Percentiles rank a stretch among this genome's conserved stretches.
These are phyloP conservation scores for Combretum micranthum DNA, from an alignment of 345 rosid species.

Conservation along the genomic window DNA sequence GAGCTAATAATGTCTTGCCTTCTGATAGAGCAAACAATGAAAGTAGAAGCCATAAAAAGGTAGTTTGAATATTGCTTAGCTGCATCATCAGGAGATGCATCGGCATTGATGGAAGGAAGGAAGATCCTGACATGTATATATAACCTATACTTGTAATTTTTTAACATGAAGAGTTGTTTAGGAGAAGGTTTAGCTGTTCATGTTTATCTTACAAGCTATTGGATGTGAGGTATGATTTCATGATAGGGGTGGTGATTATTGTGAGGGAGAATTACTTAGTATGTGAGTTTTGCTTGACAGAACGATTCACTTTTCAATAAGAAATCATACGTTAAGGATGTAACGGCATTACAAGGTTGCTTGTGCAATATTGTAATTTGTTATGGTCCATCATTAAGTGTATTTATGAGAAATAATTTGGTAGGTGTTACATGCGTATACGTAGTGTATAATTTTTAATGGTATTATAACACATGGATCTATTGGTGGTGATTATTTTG, in stretches of 20 bases:
- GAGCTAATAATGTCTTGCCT: background rate
- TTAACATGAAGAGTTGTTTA: background rate
- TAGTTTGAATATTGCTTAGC: conserved; percentile 6
- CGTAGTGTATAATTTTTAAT: too few species aligned
- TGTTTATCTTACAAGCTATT: too few species aligned
- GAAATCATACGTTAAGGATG: background rate
- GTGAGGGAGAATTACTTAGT: background rate
- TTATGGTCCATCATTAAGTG: too few species aligned
- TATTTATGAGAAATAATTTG: too few species aligned
- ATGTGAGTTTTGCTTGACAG: background rate
- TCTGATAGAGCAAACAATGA: background rate
- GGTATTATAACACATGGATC: too few species aligned
- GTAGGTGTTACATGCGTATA: too few species aligned
- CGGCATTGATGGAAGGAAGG: background rate
- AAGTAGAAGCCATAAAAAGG: conserved; percentile 8
- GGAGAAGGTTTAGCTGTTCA: background rate
- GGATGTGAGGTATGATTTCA: too few species aligned
- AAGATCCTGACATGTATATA: background rate
- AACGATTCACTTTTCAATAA: background rate
- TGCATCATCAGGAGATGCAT: conserved; percentile 8
- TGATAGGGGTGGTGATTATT: background rate
- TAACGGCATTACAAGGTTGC: conserved; percentile 3
- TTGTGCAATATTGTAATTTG: background rate
- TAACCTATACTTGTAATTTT: too few species aligned
- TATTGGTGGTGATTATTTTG: too few species aligned